Evolutionary conservation across 768 basidiomycete species (phyloP).

Genomic region (Boletus edulis): DNA sequence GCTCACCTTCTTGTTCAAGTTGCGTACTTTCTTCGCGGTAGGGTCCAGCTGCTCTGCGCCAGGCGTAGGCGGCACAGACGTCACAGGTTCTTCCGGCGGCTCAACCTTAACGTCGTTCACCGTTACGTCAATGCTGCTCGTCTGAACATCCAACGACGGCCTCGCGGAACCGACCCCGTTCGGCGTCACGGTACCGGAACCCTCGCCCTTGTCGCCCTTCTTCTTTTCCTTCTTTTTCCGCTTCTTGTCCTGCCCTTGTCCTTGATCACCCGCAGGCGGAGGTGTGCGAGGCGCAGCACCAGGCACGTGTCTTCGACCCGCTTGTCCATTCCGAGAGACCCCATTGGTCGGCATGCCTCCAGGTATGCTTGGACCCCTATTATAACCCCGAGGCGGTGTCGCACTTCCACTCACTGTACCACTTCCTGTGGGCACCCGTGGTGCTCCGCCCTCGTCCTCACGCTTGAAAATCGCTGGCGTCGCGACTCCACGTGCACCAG

Average conservation of each 20-base stretch:
- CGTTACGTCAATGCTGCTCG: conserved; percentile 20
- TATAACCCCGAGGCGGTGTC: conserved; percentile 63
- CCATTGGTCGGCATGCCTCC: conserved; percentile 43
- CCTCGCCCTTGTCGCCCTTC: conserved; percentile 46
- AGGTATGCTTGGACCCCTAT: conserved; percentile 53
- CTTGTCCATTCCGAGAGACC: conserved; percentile 27
- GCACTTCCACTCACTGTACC: conserved; percentile 43
- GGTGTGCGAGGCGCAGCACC: conserved; percentile 61
- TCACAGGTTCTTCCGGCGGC: conserved; percentile 3
- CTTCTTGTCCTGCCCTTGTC: conserved; percentile 33
- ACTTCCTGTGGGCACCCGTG: conserved; percentile 44
- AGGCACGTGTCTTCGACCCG: conserved; percentile 54
- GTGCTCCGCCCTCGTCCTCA: conserved; percentile 82
- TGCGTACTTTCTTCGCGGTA: conserved; percentile 88
- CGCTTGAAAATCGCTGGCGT: conserved; percentile 89
- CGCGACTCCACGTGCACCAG: conserved; percentile 85
- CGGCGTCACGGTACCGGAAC: conserved; percentile 30
- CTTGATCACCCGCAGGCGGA: conserved; percentile 40
- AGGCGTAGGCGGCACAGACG: conserved; percentile 50
- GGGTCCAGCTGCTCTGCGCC: conserved; percentile 69
- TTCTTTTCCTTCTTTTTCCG: conserved; percentile 58
- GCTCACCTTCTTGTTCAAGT: conserved; percentile 89
- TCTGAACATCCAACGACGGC: conserved; percentile 38
- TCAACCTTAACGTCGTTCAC: conserved; percentile 18
- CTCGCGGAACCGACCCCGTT: conserved; percentile 22